Conservation (phyloP, 2,329 filamentous ascomycete genomes). For the Aspergillaceae sp. region DNA sequence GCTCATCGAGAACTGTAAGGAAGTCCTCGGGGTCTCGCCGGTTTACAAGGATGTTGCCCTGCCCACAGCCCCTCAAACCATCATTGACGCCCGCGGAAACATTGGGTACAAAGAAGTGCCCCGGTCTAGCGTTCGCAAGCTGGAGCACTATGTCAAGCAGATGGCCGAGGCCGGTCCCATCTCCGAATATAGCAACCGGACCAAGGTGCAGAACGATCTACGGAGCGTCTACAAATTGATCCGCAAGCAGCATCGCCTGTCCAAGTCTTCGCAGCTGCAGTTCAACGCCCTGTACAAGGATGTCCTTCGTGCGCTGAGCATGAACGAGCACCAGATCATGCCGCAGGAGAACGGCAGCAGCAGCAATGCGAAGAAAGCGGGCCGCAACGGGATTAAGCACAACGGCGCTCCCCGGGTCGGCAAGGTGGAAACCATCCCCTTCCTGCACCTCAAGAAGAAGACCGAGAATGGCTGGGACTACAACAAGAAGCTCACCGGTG, state of each 20-base stretch:
- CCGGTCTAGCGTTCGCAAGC: slow-evolving; percentile 81
- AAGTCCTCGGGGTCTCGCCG: slow-evolving; percentile 72
- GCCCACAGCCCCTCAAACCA: slow-evolving; percentile 85
- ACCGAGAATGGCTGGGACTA: slow-evolving; percentile 97
- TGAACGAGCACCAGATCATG: slow-evolving; percentile 98
- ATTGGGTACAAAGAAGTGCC: slow-evolving; percentile 85
- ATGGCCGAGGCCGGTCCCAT: slow-evolving; percentile 99
- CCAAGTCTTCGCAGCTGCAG: slow-evolving; percentile 90
- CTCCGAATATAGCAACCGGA: slow-evolving; percentile 94
- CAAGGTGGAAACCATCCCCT: slow-evolving; percentile 95
- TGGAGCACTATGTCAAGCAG: slow-evolving; percentile 96
- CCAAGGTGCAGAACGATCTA: slow-evolving; percentile 94
- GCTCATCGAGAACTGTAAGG: slow-evolving; percentile 95
- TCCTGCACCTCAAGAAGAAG: slow-evolving; percentile 95
- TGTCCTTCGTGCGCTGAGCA: slow-evolving; percentile 83
- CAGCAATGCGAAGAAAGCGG: slow-evolving; percentile 41
- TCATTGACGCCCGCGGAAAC: slow-evolving; percentile 85
- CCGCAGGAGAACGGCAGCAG: slow-evolving; percentile 62
- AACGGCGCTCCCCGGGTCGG: slow-evolving; percentile 59
- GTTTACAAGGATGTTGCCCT: slow-evolving; percentile 94
- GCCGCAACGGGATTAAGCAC: slow-evolving; percentile 41
- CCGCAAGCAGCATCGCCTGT: slow-evolving; percentile 94
- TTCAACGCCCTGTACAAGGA: slow-evolving; percentile 94
- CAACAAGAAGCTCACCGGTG: slow-evolving; percentile 92
- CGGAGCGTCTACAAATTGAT: slow-evolving; percentile 96